Evolutionary conservation across 179 eudicot genomes (phyloP), one percentile per base, ranked within the genome.

Genomic region (Patellifolia procumbens): DNA sequence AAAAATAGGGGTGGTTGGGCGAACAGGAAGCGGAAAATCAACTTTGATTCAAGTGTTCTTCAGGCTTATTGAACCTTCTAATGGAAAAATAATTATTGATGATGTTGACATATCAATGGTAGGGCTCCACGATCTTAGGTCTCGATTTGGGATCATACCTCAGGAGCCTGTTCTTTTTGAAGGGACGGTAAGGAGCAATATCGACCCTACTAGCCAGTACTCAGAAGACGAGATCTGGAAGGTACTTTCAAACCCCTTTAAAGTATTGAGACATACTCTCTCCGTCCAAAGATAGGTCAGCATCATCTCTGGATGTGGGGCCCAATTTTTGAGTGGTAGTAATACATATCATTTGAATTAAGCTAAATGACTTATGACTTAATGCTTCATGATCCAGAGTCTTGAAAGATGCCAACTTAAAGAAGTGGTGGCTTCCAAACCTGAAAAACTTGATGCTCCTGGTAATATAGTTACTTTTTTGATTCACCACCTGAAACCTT

Each of bases 101-200:
- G 88, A 78, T 68, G 84, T 95, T 8, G 94, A 95, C 76, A 93
- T 95, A 59, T 77, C 85, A 64, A 79, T 31, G 12, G 80, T 93
- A 2, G 97, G 98, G 46, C 94, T 95, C 61, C 97, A 93, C 62
- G 97, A 95, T 80, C 98, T 95, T 31, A 86, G 99, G 83, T 95
- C 97, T 70, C 97, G 99, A 28, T 93, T 95, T 76, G 99, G 99
- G 29, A 93, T 95, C 81, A 95, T 95, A 73, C 99, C 99, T 70
- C 99, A 95, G 78, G 99, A 95, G 72, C 99, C 99, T 43, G 95
- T 93, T 58, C 96, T 95, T 72, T 95, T 95, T 31, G 95, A 93
- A 85, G 99, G 99, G 69, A 95, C 97, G 32, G 92, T 95, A 70
- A 84, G 99, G 63, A 91, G 97, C 89, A 95, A 95, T 78, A 89